Conservation (phyloP, 495 filamentous ascomycete genomes). For the Cairneyella variabilis region DNA sequence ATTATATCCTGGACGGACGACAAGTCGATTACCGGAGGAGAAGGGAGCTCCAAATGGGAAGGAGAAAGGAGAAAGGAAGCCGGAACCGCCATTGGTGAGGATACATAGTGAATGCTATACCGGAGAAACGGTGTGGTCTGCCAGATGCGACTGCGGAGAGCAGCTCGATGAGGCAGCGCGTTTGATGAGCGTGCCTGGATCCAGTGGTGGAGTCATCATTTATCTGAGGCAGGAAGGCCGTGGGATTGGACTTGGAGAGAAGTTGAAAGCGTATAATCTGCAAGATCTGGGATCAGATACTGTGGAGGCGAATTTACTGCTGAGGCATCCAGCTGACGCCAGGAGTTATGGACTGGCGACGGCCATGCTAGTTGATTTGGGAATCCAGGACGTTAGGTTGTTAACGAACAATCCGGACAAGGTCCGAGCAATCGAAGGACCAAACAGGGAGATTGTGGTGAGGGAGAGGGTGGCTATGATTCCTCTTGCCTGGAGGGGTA, state of each 20-base stretch:
- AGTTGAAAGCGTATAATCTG: slow-evolving; percentile 96
- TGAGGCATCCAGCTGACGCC: slow-evolving; percentile 92
- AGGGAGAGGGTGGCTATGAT: slow-evolving; percentile 93
- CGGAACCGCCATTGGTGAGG: slow-evolving; percentile 66
- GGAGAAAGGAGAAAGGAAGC: neutral
- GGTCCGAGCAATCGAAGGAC: slow-evolving; percentile 88
- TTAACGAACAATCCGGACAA: slow-evolving; percentile 99
- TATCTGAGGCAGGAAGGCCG: slow-evolving; percentile 95
- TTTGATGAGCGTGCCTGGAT: slow-evolving; percentile 80
- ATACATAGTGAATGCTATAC: slow-evolving; percentile 99
- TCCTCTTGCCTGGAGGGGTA: slow-evolving; percentile 81
- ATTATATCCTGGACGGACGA: slow-evolving; percentile 79
- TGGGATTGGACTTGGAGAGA: slow-evolving; percentile 90
- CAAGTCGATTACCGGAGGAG: slow-evolving; percentile 43
- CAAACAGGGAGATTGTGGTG: slow-evolving; percentile 79
- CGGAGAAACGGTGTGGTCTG: slow-evolving; percentile 96
- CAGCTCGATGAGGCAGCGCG: slow-evolving; percentile 95
- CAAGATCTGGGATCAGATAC: slow-evolving; percentile 95
- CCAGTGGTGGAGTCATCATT: slow-evolving; percentile 81
- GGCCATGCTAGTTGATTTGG: slow-evolving; percentile 86
- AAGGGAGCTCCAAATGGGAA: slow-evolving; percentile 3
- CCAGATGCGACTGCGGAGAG: slow-evolving; percentile 95
- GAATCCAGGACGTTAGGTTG: slow-evolving; percentile 69
- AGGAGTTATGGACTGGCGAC: slow-evolving; percentile 92
- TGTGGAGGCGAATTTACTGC: slow-evolving; percentile 87